Evolutionary conservation across 495 filamentous ascomycete species (phyloP).

Genomic region (Annulohypoxylon maeteangense): DNA sequence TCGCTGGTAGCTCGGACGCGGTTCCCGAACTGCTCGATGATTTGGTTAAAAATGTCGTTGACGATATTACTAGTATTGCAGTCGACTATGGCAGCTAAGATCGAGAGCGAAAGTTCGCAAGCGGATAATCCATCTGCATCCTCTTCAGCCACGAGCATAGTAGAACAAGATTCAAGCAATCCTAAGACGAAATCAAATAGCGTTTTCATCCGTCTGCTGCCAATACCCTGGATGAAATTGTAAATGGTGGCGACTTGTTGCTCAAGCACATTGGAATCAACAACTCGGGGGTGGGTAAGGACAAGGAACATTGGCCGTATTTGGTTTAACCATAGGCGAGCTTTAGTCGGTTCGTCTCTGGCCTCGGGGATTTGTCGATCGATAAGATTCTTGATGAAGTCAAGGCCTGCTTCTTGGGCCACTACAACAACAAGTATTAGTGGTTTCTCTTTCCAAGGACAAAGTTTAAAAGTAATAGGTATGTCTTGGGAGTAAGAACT

Average conservation of each 20-base stretch:
- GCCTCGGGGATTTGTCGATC: constrained; percentile 44
- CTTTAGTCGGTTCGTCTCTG: background rate
- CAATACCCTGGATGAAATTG: constrained; percentile 49
- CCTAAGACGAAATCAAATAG: constrained; percentile 44
- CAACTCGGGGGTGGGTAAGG: constrained; percentile 47
- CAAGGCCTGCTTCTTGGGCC: constrained; percentile 49
- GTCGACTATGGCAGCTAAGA: constrained; percentile 48
- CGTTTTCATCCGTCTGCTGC: constrained; percentile 42
- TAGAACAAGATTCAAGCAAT: constrained; percentile 22
- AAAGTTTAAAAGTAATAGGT: no score
- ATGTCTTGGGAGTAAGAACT: background rate
- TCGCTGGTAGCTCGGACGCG: constrained; percentile 11
- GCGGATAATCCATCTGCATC: constrained; percentile 25
- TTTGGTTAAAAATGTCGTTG: constrained; percentile 40
- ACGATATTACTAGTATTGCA: constrained; percentile 51
- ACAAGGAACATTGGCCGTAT: constrained; percentile 46
- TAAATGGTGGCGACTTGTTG: constrained; percentile 45
- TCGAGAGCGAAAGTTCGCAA: constrained; percentile 45
- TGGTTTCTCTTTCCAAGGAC: background rate
- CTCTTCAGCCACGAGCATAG: constrained; percentile 4
- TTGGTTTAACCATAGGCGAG: constrained; percentile 40
- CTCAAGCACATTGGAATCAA: constrained; percentile 50
- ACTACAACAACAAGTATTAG: constrained; percentile 13
- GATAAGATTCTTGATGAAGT: constrained; percentile 47
- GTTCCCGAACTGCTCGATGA: constrained; percentile 16